Evolutionary conservation across 352 stramenopile species (phyloP).

Genomic region (Ophiocytium majus): DNA sequence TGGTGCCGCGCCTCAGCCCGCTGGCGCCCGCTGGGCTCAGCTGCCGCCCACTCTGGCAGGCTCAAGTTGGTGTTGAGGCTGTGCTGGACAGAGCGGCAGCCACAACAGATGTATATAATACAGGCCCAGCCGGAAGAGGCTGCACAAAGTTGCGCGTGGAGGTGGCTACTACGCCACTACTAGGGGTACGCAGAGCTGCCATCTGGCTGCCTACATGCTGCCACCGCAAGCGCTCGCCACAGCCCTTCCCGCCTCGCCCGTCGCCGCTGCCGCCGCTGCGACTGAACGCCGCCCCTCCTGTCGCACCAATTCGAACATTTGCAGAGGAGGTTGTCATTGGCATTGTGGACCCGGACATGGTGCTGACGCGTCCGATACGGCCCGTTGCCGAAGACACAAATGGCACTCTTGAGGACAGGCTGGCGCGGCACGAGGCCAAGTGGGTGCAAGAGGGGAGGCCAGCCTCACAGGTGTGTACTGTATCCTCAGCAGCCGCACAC

Average conservation of each 20-base stretch:
- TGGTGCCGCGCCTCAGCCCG: too few relatives aligned
- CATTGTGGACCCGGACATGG: slow-evolving; percentile 18
- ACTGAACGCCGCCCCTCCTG: not conserved
- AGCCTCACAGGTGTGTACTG: not conserved
- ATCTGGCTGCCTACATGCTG: not conserved
- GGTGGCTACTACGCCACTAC: not conserved
- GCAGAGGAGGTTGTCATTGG: not conserved
- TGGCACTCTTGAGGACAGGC: too few relatives aligned
- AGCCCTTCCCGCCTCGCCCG: not conserved
- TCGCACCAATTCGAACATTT: not conserved
- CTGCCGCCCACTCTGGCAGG: too few relatives aligned
- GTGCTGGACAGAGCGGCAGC: too few relatives aligned
- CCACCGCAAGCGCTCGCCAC: not conserved
- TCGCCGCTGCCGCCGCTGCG: not conserved
- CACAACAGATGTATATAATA: not conserved
- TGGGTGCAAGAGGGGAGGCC: slow-evolving; percentile 5
- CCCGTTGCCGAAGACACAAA: not conserved
- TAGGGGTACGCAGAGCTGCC: not conserved
- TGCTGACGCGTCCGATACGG: not conserved
- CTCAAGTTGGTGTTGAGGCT: too few relatives aligned
- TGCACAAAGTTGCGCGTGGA: not conserved
- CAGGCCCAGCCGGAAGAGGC: not conserved
- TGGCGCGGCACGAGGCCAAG: not conserved
- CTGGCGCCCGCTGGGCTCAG: too few relatives aligned
- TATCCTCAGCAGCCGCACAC: too few relatives aligned